Conservation (phyloP, 2,329 filamentous ascomycete genomes). For the Apiospora kogelbergensis region DNA sequence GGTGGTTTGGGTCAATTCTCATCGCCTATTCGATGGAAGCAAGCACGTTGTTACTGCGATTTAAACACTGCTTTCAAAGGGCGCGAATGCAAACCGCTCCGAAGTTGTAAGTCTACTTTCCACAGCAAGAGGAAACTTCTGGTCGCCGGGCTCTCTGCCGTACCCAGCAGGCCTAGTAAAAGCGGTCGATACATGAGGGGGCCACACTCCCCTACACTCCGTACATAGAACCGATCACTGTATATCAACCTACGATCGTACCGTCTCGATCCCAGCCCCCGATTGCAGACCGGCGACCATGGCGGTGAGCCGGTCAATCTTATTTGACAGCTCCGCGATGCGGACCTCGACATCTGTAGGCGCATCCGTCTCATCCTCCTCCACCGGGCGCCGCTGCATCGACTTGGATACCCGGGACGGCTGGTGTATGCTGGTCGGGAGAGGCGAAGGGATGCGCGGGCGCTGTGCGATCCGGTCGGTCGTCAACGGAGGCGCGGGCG, state of each 20-base stretch:
- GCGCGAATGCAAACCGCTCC: background rate
- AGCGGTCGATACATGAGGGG: background rate
- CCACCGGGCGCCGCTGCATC: slow-evolving; percentile 19
- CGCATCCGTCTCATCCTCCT: slow-evolving; percentile 38
- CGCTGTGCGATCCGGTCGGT: slow-evolving; percentile 17
- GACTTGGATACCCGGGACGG: slow-evolving; percentile 16
- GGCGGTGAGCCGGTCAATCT: slow-evolving; percentile 59
- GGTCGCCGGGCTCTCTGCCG: too few species aligned
- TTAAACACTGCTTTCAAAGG: background rate
- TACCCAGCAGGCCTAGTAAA: background rate
- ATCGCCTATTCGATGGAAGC: background rate
- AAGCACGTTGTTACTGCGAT: background rate
- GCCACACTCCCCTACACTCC: background rate
- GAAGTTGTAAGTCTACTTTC: background rate
- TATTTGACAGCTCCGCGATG: slow-evolving; percentile 53
- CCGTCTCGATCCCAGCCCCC: slow-evolving; percentile 19
- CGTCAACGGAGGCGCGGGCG: slow-evolving; percentile 20
- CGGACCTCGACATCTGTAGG: slow-evolving; percentile 48
- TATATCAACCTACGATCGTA: slow-evolving; percentile 18
- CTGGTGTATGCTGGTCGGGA: slow-evolving; percentile 20
- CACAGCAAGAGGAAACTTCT: background rate
- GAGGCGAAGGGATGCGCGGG: slow-evolving; percentile 23
- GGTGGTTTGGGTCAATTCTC: background rate
- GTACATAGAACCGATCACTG: background rate
- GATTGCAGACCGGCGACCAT: slow-evolving; percentile 50